phyloP scores from a whole-genome alignment of 2,329 filamentous ascomycete species.

The Fusarium nematophilum region DNA sequence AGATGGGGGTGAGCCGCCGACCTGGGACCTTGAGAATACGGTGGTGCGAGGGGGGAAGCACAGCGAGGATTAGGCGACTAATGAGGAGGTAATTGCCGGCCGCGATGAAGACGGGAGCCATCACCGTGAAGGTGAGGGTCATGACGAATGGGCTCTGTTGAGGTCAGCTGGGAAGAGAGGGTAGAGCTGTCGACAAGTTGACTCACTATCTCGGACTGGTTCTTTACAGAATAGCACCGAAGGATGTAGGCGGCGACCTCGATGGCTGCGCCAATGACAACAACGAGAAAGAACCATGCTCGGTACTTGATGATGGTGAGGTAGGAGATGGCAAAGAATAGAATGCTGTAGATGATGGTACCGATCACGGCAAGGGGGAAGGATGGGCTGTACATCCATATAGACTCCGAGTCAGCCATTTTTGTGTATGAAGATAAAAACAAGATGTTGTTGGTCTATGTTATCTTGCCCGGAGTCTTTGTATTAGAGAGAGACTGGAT shows the following conservation, averaged over 20 bases:
- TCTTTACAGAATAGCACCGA: conserved; percentile 51
- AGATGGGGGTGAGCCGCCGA: conserved; percentile 56
- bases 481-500: not conserved
- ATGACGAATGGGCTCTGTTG: conserved; percentile 51
- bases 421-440: not conserved
- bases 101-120: conserved; percentile 61
- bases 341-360: conserved; percentile 53
- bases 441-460: not conserved
- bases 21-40: conserved; percentile 52
- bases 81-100: conserved; percentile 64
- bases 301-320: conserved; percentile 55
- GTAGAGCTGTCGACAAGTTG: not conserved
- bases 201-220: conserved; percentile 49
- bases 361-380: conserved; percentile 56
- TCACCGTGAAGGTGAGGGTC: conserved; percentile 56
- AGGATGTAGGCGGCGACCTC: conserved; percentile 57
- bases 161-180: not conserved
- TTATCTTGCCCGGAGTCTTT: not conserved
- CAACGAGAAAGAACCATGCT: conserved; percentile 56
- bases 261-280: conserved; percentile 54
- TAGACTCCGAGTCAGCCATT: conserved; percentile 43
- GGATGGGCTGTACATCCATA: conserved; percentile 60
- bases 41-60: conserved; percentile 49
- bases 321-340: conserved; percentile 53
- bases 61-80: conserved; percentile 56